phyloP scores from a whole-genome alignment of 2,329 filamentous ascomycete species.

The Exophiala bonariae region DNA sequence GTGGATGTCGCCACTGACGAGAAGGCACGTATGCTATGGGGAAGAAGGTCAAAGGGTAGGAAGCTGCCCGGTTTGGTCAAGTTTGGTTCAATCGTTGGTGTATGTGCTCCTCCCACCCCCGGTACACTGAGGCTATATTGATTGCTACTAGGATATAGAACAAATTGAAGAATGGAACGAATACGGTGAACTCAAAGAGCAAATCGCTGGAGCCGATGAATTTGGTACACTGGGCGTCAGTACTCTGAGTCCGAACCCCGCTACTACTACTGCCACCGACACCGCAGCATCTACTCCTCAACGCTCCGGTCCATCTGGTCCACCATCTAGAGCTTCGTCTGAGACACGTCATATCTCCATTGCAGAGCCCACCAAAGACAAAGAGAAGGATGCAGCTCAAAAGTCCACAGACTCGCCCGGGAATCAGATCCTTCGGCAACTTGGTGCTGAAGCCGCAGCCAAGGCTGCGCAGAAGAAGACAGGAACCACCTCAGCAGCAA shows the following conservation, averaged over 20 bases:
- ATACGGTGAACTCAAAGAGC: constrained; percentile 89
- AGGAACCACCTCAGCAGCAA: constrained; percentile 10
- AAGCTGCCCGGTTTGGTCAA: constrained; percentile 90
- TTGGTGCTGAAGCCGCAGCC: constrained; percentile 38
- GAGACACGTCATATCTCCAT: constrained; percentile 28
- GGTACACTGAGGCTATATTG: constrained; percentile 2
- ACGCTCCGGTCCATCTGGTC: constrained; percentile 40
- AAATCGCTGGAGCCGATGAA: constrained; percentile 57
- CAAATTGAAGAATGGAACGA: constrained; percentile 99
- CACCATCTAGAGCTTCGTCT: constrained; percentile 33
- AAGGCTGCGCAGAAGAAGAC: constrained; percentile 31
- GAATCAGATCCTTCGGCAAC: constrained; percentile 44
- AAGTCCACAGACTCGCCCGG: constrained; percentile 32
- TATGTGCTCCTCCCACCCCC: constrained; percentile 52
- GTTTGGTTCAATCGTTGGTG: constrained; percentile 79
- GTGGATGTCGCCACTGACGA: constrained; percentile 90
- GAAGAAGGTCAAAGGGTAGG: constrained; percentile 77
- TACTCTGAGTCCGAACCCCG: constrained; percentile 2
- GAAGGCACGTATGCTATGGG: constrained; percentile 84
- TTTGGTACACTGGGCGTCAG: constrained; percentile 22
- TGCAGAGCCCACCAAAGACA: constrained; percentile 20
- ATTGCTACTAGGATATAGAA: constrained; percentile 70
- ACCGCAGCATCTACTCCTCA: constrained; percentile 37
- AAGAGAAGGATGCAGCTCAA: constrained; percentile 11
- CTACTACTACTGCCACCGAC: constrained; percentile 31